Evolutionary conservation across 169 alveolate genomes (phyloP).

Genomic region (Plasmodium vinckei): DNA sequence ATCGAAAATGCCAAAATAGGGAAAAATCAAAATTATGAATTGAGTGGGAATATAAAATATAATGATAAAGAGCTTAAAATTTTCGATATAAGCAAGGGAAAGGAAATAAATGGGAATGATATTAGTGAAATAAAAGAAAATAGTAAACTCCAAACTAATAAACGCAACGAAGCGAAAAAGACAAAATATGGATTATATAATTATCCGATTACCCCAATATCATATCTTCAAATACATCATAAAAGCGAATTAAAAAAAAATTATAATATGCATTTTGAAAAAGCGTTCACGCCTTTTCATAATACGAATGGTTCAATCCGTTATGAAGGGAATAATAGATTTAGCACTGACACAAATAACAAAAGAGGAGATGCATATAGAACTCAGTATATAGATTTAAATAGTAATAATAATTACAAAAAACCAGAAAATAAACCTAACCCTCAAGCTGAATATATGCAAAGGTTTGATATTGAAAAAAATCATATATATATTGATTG

Average conservation of each 20-base stretch:
- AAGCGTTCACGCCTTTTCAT: neutral
- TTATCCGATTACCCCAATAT: neutral
- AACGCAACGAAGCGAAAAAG: neutral
- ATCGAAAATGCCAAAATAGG: neutral
- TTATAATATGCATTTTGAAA: neutral
- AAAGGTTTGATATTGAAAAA: slow-evolving; percentile 48
- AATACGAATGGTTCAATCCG: neutral
- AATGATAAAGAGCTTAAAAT: neutral
- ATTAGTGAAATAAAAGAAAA: neutral
- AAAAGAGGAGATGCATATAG: too few relatives aligned
- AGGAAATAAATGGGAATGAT: neutral
- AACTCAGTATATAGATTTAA: too few relatives aligned
- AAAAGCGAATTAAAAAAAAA: neutral
- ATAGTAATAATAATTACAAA: too few relatives aligned
- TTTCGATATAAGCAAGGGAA: slow-evolving; percentile 5
- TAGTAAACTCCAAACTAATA: neutral
- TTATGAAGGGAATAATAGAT: too few relatives aligned
- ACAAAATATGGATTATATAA: neutral
- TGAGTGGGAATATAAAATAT: neutral
- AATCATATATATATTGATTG: slow-evolving; percentile 54
- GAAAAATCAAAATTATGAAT: neutral
- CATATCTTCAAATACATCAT: slow-evolving; percentile 1
- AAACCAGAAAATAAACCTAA: neutral
- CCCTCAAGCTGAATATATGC: slow-evolving; percentile 61
- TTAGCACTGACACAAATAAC: too few relatives aligned